Evolutionary conservation across 768 basidiomycete species (phyloP).

Genomic region (Dentipellis sp.): DNA sequence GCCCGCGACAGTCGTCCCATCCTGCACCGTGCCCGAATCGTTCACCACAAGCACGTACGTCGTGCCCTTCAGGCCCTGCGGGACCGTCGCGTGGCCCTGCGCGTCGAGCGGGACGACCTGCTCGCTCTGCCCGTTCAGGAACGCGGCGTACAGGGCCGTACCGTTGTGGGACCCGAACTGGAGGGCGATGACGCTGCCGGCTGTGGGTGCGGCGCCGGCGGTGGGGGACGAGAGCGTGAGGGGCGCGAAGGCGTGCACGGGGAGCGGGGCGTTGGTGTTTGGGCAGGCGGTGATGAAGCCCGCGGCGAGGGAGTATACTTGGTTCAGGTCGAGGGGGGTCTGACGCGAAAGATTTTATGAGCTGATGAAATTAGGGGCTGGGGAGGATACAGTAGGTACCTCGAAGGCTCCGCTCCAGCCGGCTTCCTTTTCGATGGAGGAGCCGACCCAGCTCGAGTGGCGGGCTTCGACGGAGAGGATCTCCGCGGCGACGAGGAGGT

Average conservation of each 20-base stretch:
- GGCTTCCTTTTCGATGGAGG: conserved; percentile 35
- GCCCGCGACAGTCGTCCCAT: conserved; percentile 10
- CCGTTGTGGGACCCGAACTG: conserved; percentile 1
- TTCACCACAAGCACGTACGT: conserved; percentile 9
- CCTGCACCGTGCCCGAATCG: conserved; percentile 1
- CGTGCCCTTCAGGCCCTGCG: conserved; percentile 2
- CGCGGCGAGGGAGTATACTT: conserved; percentile 30
- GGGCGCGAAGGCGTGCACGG: conserved; percentile 42
- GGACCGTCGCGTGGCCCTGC: conserved; percentile 4
- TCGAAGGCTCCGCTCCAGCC: conserved; percentile 57
- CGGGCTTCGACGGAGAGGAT: conserved; percentile 48
- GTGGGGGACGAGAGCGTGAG: conserved; percentile 23
- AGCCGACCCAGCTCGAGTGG: conserved; percentile 52
- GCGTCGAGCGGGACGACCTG: conserved; percentile 8
- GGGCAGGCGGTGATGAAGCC: conserved; percentile 48
- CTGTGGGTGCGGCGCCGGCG: neutral
- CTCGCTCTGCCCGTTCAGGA: conserved; percentile 10
- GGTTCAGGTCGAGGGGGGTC: conserved; percentile 32
- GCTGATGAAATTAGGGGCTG: conserved; percentile 14
- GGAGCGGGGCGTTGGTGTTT: conserved; percentile 36
- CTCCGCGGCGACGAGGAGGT: conserved; percentile 32
- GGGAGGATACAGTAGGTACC: conserved; percentile 13
- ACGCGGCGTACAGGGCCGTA: conserved; percentile 8
- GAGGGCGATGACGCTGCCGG: conserved; percentile 4
- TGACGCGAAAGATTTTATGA: conserved; percentile 16